Evolutionary conservation across 1,139 yeast genomes (phyloP), one percentile per base, ranked within the genome.

Genomic region (Candida sanyaensis): DNA sequence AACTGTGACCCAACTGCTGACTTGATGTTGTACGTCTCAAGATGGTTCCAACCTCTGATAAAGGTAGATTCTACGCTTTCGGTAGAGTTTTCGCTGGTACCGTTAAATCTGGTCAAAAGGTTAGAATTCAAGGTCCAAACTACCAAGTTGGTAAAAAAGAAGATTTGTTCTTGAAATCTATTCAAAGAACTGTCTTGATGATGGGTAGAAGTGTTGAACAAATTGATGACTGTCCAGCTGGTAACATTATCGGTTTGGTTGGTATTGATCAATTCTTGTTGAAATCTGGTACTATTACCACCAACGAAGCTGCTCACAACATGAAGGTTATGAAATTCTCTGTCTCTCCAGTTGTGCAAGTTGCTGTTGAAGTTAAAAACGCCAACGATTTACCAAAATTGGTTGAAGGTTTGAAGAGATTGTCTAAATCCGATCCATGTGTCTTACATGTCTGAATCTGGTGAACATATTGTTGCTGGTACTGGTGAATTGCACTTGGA

Each of bases 11-110:
- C 99, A 72, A 88, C 79, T 71, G 96, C 96, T 66, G 98, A 93
- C 73, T 88, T 93, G 74, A 93, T 93, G 99, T 85, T 93, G 76
- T 93, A 93, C 91, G 93, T 93, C 72, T 93, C 80, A 93, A 93
- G 96, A 93, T 93, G 99, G 98, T 93, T 66, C 99, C 99, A 78
- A 93, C 99, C 73, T 92, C 98, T 66, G 99, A 93, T 80, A 93
- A 92, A 86, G 99, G 99, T 86, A 92, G 99, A 84, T 93, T 93
- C 96, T 93, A 91, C 87, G 99, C 99, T 73, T 93, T 93, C 83
- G 99, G 99, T 79, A 95, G 99, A 86, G 98, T 93, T 76, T 93
- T 93, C 83, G 88, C 98, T 66, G 99, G 99, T 91, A 93, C 98
- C 70, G 97, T 93, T 69, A 88, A 80, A 77, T 89, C 97, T 68